phyloP scores from a whole-genome alignment of 495 filamentous ascomycete genomes.

The Tuber microsphaerosporum region DNA sequence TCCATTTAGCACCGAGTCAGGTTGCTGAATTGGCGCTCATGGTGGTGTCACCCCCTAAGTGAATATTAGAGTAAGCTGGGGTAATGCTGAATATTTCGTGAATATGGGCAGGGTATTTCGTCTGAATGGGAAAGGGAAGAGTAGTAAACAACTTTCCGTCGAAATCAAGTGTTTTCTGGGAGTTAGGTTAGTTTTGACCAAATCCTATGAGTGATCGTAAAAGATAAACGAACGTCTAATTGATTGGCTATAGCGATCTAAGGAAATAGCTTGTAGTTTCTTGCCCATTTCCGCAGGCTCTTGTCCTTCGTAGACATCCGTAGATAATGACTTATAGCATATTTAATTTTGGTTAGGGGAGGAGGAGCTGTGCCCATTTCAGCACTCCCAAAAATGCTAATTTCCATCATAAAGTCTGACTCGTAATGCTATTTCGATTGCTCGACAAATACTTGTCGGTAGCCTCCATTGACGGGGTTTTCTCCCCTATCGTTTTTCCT shows the following conservation, averaged over 20 bases:
- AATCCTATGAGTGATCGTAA: neutral
- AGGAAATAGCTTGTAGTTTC: conserved; percentile 42
- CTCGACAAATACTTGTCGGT: conserved; percentile 28
- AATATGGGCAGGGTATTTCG: conserved; percentile 45
- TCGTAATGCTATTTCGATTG: conserved; percentile 20
- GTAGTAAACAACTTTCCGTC: conserved; percentile 43
- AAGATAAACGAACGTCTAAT: conserved; percentile 27
- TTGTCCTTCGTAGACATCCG: conserved; percentile 14
- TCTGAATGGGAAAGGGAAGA: conserved; percentile 43
- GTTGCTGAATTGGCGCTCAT: conserved; percentile 34
- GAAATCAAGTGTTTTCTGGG: conserved; percentile 17
- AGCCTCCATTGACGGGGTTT: conserved; percentile 22
- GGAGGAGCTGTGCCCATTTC: neutral
- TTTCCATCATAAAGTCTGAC: conserved; percentile 28
- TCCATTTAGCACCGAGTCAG: conserved; percentile 41
- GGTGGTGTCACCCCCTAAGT: conserved; percentile 35
- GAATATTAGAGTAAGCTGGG: conserved; percentile 44
- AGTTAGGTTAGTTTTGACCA: conserved; percentile 9
- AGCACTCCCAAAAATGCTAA: conserved; percentile 9
- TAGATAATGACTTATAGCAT: conserved; percentile 29
- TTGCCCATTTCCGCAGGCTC: conserved; percentile 42
- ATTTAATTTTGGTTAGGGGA: conserved; percentile 11
- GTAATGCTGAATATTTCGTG: conserved; percentile 46
- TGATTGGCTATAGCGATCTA: conserved; percentile 46
- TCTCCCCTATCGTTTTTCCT: neutral